Evolutionary conservation across 2,329 filamentous ascomycete genomes (phyloP).

Genomic region (Aschersonia sp.): DNA sequence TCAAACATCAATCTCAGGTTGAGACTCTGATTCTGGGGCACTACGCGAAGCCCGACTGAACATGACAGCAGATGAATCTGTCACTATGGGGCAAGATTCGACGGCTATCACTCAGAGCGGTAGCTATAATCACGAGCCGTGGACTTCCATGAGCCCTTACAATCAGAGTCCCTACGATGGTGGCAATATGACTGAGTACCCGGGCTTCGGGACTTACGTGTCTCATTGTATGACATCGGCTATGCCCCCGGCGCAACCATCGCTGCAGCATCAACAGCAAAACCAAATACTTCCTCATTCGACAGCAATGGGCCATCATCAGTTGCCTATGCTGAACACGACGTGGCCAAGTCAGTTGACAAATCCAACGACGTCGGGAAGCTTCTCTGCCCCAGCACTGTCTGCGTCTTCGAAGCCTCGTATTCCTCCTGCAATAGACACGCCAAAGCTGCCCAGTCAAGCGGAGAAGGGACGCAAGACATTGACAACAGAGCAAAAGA

Average conservation of each 20-base stretch:
- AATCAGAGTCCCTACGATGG: constrained; percentile 39
- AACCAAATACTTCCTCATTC: constrained; percentile 18
- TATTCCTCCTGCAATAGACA: constrained; percentile 24
- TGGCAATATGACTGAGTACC: constrained; percentile 52
- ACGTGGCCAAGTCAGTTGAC: constrained; percentile 75
- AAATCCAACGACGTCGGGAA: constrained; percentile 40
- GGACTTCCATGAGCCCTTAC: constrained; percentile 46
- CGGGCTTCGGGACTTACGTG: constrained; percentile 40
- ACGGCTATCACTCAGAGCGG: constrained; percentile 15
- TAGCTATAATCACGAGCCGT: constrained; percentile 28
- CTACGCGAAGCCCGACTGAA: constrained; percentile 15
- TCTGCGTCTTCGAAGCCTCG: constrained; percentile 43
- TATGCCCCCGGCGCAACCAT: constrained; percentile 35
- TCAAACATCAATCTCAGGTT: not conserved
- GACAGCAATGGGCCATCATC: constrained; percentile 36
- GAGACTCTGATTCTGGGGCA: not conserved
- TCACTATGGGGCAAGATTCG: constrained; percentile 15
- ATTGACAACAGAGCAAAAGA: constrained; percentile 77
- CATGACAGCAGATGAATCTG: constrained; percentile 15
- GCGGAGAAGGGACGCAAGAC: constrained; percentile 63
- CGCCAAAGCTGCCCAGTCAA: constrained; percentile 17
- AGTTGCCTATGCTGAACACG: constrained; percentile 55
- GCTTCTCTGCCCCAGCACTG: constrained; percentile 44
- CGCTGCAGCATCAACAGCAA: constrained; percentile 9
- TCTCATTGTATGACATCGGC: constrained; percentile 36